phyloP scores from a whole-genome alignment of 2,329 filamentous ascomycete species.

The Epichloe amarillans region DNA sequence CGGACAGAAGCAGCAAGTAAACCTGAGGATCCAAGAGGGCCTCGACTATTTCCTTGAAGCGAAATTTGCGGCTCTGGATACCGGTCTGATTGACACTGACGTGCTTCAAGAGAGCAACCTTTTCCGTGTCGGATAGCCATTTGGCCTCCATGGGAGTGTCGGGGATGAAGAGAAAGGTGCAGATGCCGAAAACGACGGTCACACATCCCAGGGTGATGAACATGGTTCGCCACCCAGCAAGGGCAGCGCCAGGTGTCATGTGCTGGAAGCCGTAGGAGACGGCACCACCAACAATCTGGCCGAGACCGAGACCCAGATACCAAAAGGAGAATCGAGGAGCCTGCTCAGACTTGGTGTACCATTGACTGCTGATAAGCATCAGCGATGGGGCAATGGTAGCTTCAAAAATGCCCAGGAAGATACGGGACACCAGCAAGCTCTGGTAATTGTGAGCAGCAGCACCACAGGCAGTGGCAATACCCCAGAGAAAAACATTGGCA shows the following conservation, averaged over 20 bases:
- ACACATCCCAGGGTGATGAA: conserved; percentile 53
- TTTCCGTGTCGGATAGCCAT: conserved; percentile 33
- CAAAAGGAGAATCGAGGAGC: conserved; percentile 46
- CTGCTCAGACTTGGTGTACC: conserved; percentile 49
- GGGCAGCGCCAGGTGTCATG: conserved; percentile 34
- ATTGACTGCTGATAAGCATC: conserved; percentile 47
- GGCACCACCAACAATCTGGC: conserved; percentile 49
- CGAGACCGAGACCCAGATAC: conserved; percentile 46
- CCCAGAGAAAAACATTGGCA: conserved; percentile 45
- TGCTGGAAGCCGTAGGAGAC: conserved; percentile 50
- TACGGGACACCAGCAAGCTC: conserved; percentile 38
- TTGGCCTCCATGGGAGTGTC: conserved; percentile 34
- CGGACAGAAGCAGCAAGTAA: conserved; percentile 34
- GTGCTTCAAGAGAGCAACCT: conserved; percentile 36
- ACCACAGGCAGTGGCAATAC: conserved; percentile 38
- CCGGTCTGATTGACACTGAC: conserved; percentile 46
- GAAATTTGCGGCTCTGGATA: conserved; percentile 40
- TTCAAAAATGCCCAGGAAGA: conserved; percentile 48
- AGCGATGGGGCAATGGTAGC: conserved; percentile 46
- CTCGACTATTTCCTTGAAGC: conserved; percentile 37
- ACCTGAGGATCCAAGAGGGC: conserved; percentile 37
- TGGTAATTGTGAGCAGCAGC: conserved; percentile 40
- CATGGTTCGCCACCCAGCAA: conserved; percentile 55
- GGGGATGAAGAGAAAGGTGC: conserved; percentile 20
- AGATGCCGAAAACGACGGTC: conserved; percentile 21